Base-by-base conservation (phyloP, 352 stramenopile genomes). In the Phytophthora tubulina region DNA sequence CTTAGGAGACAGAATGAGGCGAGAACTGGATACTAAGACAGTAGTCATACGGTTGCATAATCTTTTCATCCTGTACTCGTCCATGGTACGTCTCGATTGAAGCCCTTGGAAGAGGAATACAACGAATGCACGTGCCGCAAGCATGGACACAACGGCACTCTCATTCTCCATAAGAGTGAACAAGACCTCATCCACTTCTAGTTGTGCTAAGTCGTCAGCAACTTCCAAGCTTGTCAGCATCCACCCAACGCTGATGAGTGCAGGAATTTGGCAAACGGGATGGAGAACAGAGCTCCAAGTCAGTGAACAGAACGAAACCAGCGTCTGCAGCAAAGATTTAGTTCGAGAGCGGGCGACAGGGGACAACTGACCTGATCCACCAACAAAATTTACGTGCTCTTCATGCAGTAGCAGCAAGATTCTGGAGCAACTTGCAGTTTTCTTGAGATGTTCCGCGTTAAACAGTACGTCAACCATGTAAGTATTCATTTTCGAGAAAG, bases 341-440 rank as follows among this genome's bases (percentile, higher is more conserved):
- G 67, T 63, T n/a, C 61, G 53, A 41, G 67, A 75, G 7, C 38
- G 46, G 6, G 67, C 32, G 1, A 66, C 53, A 27, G 61, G 67
- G 5, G 61, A 75, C 30, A 75, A 35, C 30, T 71, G 36, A 2
- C 67, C 61, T 32, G 44, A 62, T 17, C 67, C 44, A 52, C 67
- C 67, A 53, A 71, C 53, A 31, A 75, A 75, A 35, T 61, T 71
- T 14, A 57, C n/a, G 17, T 75, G 67, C 8, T 71, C 67, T 57
- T 75, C 38, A 17, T 67, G 67, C 5, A 75, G 30, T 14, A 62
- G 15, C 6, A 15, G 9, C 48, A 66, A 27, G 6, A 71, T 53
- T 1, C 44, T 36, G 5, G 35, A 45, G 15, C 6, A 27, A 32
- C 6, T 38, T 38, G 14, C n/a, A 11, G 14, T 11, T 33, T 44